These are phyloP conservation scores for Claviceps sp. DNA, from an alignment of 2,329 filamentous ascomycete species.

Conservation along the genomic window DNA sequence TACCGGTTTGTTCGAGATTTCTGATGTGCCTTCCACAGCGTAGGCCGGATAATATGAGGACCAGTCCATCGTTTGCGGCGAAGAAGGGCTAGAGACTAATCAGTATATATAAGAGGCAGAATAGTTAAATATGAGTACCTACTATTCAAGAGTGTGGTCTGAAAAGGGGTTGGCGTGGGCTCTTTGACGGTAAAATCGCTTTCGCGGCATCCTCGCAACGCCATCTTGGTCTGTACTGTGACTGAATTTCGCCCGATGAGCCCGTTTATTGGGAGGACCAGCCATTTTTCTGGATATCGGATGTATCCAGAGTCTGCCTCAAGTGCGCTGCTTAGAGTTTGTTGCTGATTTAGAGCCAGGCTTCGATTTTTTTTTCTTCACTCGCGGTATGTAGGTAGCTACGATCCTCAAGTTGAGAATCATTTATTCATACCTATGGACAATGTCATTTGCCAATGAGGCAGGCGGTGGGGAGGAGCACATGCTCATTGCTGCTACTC, in stretches of 20 bases:
- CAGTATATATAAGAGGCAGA: conserved; percentile 1
- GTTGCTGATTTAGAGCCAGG: neutral
- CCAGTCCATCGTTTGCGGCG: conserved; percentile 85
- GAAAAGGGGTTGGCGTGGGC: conserved; percentile 98
- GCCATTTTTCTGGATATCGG: conserved; percentile 11
- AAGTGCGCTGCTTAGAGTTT: neutral
- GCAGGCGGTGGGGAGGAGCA: conserved; percentile 8
- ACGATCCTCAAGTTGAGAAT: neutral
- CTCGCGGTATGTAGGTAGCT: too few species aligned
- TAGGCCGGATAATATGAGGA: conserved; percentile 68
- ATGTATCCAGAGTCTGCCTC: neutral
- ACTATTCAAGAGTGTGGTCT: conserved; percentile 85
- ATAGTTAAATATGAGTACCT: conserved; percentile 12
- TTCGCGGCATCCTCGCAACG: conserved; percentile 60
- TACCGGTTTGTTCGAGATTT: conserved; percentile 14
- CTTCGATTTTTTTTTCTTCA: neutral
- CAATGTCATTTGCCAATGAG: neutral
- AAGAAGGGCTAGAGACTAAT: conserved; percentile 49
- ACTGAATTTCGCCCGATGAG: conserved; percentile 54
- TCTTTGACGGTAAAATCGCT: conserved; percentile 91
- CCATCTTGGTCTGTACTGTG: conserved; percentile 37
- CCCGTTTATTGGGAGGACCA: conserved; percentile 37
- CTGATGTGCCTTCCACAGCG: conserved; percentile 26
- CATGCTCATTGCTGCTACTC: neutral
- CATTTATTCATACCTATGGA: too few species aligned